Evolutionary conservation across 805 yeast species (phyloP).

Genomic region (Kodamaea leandrae): DNA sequence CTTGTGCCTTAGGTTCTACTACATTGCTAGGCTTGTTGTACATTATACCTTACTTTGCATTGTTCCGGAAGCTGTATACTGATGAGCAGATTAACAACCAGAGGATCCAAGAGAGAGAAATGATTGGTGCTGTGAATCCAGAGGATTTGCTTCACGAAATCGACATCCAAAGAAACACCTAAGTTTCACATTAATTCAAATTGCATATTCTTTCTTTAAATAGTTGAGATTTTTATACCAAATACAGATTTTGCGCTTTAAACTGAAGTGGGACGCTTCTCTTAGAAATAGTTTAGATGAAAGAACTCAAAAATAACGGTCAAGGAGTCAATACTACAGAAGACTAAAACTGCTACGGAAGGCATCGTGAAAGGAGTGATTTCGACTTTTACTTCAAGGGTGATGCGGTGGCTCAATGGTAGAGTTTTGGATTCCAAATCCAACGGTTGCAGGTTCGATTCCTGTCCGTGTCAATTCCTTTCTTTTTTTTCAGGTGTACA

Average conservation of each 20-base stretch:
- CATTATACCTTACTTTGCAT: constrained; percentile 37
- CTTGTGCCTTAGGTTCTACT: constrained; percentile 45
- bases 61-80: constrained; percentile 29
- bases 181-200: not conserved
- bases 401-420: constrained; percentile 24
- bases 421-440: constrained; percentile 21
- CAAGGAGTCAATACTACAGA: too few relatives aligned
- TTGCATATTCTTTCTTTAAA: constrained; percentile 2
- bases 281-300: too few relatives aligned
- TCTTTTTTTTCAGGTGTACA: not conserved
- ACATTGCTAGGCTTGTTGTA: constrained; percentile 40
- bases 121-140: constrained; percentile 45
- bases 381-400: constrained; percentile 8
- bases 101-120: constrained; percentile 43
- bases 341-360: too few relatives aligned
- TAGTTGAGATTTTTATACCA: not conserved
- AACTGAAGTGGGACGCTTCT: too few relatives aligned
- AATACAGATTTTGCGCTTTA: too few relatives aligned
- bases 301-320: too few relatives aligned
- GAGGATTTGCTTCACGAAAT: constrained; percentile 44
- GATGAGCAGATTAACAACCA: constrained; percentile 19
- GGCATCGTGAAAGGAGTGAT: too few relatives aligned
- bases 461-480: constrained; percentile 20
- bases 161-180: constrained; percentile 34
- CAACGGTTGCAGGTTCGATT: constrained; percentile 22